phyloP scores from a whole-genome alignment of 2,329 filamentous ascomycete genomes.

The Coleophoma cylindrospora region DNA sequence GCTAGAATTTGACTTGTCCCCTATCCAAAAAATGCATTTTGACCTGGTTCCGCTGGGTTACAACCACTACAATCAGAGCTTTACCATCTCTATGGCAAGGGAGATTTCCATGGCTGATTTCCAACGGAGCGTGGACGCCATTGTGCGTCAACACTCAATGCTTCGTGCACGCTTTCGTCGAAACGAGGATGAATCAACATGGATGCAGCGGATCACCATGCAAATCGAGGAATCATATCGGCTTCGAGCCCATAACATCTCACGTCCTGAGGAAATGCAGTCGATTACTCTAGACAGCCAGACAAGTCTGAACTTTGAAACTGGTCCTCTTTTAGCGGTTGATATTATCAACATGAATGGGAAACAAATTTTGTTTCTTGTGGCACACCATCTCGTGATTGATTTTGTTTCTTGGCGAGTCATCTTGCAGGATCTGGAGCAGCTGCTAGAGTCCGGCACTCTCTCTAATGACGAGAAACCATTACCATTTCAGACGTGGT shows the following conservation, averaged over 20 bases:
- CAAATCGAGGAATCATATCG: background rate
- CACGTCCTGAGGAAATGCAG: background rate
- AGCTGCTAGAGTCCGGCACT: background rate
- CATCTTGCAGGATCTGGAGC: background rate
- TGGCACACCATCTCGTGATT: background rate
- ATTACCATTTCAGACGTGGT: background rate
- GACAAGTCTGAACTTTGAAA: background rate
- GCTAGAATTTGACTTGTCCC: background rate
- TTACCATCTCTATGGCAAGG: background rate
- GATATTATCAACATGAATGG: background rate
- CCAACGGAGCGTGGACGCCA: background rate
- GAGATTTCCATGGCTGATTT: background rate
- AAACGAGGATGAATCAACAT: background rate
- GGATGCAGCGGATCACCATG: background rate
- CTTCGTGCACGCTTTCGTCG: background rate
- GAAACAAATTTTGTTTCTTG: background rate
- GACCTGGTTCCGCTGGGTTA: background rate
- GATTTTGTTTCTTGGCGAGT: background rate
- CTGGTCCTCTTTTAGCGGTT: background rate
- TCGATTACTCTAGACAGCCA: background rate
- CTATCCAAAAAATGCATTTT: background rate
- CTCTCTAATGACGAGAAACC: background rate
- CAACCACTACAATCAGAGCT: background rate
- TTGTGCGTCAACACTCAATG: background rate
- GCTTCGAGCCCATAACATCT: background rate